A percentile compares a stretch with the other conserved stretches of the same genome.
Conservation (phyloP, 2,329 filamentous ascomycete species). For the Cadophora malorum region DNA sequence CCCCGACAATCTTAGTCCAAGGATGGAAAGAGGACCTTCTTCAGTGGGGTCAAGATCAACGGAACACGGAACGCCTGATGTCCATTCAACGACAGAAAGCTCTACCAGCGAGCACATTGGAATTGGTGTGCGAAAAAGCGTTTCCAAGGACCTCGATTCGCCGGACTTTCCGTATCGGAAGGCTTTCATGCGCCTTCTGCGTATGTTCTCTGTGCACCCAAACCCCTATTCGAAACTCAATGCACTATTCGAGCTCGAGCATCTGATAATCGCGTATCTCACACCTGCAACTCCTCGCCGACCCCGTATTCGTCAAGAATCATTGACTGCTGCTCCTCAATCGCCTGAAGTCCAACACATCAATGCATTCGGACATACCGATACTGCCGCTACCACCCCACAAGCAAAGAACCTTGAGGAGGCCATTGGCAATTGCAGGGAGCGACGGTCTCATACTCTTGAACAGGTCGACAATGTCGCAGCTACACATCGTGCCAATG, state of each 20-base stretch:
- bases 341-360: slow-evolving; percentile 60
- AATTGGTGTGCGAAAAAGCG: slow-evolving; percentile 32
- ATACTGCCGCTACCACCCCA: slow-evolving; percentile 37
- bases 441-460: slow-evolving; percentile 67
- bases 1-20: slow-evolving; percentile 34
- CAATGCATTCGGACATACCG: slow-evolving; percentile 42
- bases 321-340: slow-evolving; percentile 49
- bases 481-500: slow-evolving; percentile 76
- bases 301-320: slow-evolving; percentile 41
- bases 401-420: slow-evolving; percentile 64
- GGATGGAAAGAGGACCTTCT: slow-evolving; percentile 39
- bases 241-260: slow-evolving; percentile 81
- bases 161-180: slow-evolving; percentile 78
- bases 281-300: slow-evolving; percentile 55
- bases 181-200: slow-evolving; percentile 80
- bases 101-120: slow-evolving; percentile 40
- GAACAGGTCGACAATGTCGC: slow-evolving; percentile 58
- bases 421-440: slow-evolving; percentile 72
- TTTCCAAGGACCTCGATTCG: slow-evolving; percentile 41
- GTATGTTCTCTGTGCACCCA: slow-evolving; percentile 86
- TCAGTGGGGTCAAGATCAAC: slow-evolving; percentile 32
- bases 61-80: slow-evolving; percentile 36
- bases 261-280: slow-evolving; percentile 79
- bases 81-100: slow-evolving; percentile 39
- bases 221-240: slow-evolving; percentile 88